phyloP scores from a whole-genome alignment of 1,139 yeast genomes.

The Kluyveromyces sp. region DNA sequence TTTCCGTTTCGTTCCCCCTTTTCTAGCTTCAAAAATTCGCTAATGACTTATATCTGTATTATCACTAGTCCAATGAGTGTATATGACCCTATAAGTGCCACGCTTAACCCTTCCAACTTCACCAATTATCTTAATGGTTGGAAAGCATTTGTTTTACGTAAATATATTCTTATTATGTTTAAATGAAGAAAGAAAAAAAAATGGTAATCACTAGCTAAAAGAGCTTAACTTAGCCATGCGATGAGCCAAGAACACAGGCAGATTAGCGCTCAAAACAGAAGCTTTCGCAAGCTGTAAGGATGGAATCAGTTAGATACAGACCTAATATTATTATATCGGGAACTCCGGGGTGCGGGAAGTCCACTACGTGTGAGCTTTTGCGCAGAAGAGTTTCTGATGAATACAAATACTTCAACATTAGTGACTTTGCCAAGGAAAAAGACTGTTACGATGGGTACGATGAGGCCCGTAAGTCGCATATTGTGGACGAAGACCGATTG shows the following conservation, averaged over 20 bases:
- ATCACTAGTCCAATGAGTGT: too few relatives aligned
- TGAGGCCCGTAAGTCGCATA: slow-evolving; percentile 72
- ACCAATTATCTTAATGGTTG: too few relatives aligned
- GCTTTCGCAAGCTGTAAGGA: slow-evolving; percentile 1
- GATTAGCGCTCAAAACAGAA: not conserved
- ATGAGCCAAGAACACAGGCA: not conserved
- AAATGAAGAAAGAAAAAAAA: too few relatives aligned
- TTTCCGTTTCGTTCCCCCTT: too few relatives aligned
- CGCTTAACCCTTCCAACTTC: too few relatives aligned
- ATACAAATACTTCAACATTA: slow-evolving; percentile 58
- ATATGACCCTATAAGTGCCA: too few relatives aligned
- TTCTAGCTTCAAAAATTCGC: too few relatives aligned
- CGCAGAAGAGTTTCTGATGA: slow-evolving; percentile 40
- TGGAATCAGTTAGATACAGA: slow-evolving; percentile 19
- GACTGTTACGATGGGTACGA: slow-evolving; percentile 80
- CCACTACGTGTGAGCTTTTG: slow-evolving; percentile 70
- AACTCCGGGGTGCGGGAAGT: slow-evolving; percentile 96
- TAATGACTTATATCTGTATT: too few relatives aligned
- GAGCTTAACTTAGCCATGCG: not conserved
- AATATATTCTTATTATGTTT: too few relatives aligned
- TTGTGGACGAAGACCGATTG: slow-evolving; percentile 87
- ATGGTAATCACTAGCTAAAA: too few relatives aligned
- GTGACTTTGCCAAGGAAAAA: slow-evolving; percentile 74
- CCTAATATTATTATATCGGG: slow-evolving; percentile 92
- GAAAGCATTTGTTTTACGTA: too few relatives aligned